phyloP scores from a whole-genome alignment of 1,284 basidiomycete genomes.

The Xerocomus nothofagi region DNA sequence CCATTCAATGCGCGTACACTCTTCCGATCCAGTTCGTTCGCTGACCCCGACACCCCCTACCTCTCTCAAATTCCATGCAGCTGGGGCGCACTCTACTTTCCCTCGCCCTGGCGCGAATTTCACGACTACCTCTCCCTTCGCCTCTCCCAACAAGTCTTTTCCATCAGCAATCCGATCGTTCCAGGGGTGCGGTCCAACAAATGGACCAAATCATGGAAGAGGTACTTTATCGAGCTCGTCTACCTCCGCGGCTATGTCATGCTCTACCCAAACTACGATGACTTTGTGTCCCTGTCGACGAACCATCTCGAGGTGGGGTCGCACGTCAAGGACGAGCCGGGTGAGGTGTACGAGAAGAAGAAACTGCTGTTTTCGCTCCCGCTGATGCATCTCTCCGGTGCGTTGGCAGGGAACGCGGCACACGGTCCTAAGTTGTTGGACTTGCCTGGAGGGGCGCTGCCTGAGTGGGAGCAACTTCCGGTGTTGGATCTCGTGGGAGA shows the following conservation, averaged over 20 bases:
- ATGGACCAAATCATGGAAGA: constrained; percentile 84
- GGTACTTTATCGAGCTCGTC: constrained; percentile 81
- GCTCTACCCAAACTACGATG: constrained; percentile 80
- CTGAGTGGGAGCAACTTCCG: constrained; percentile 55
- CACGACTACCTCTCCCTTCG: constrained; percentile 71
- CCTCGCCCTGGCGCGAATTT: constrained; percentile 82
- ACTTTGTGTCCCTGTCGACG: constrained; percentile 72
- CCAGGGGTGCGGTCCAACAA: constrained; percentile 73
- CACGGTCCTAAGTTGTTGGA: constrained; percentile 46
- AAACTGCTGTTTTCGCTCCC: constrained; percentile 66
- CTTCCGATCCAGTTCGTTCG: constrained; percentile 46
- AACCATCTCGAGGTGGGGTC: constrained; percentile 83
- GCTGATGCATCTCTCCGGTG: constrained; percentile 51
- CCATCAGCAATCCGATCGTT: constrained; percentile 53
- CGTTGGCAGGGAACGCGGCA: constrained; percentile 10
- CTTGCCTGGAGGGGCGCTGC: constrained; percentile 56
- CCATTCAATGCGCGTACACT: constrained; percentile 64
- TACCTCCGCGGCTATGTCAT: constrained; percentile 80
- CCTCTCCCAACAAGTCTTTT: constrained; percentile 50
- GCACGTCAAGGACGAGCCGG: constrained; percentile 64
- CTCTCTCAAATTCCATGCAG: constrained; percentile 83
- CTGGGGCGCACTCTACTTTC: constrained; percentile 90
- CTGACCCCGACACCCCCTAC: constrained; percentile 61
- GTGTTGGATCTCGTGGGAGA: constrained; percentile 69
- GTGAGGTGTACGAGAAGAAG: constrained; percentile 53